Percentiles rank a stretch among this genome's conserved stretches.
Evolutionary conservation across 495 filamentous ascomycete species (phyloP).

Genomic region (Oidiodendron maius): DNA sequence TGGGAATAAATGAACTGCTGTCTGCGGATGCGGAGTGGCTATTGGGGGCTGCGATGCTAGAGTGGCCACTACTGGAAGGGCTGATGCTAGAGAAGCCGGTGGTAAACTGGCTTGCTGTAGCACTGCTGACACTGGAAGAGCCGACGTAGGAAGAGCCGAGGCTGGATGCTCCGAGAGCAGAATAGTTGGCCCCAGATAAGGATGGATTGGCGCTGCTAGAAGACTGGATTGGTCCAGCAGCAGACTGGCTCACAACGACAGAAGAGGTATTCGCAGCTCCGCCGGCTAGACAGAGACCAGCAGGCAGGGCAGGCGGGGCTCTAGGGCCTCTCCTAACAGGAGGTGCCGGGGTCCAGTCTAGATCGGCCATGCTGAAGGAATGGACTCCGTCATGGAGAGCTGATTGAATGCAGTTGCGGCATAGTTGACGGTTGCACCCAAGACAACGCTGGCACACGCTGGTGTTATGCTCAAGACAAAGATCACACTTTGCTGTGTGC

Average conservation of each 20-base stretch:
- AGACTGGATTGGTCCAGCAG: no score
- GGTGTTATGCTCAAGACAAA: background rate
- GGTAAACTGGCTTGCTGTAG: no score
- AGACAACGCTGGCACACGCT: background rate
- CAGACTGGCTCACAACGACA: background rate
- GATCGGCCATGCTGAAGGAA: background rate
- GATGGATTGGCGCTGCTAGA: background rate
- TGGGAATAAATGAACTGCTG: no score
- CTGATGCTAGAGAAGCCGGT: no score
- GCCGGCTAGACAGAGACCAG: background rate
- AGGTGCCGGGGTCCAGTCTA: background rate
- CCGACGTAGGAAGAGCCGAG: no score
- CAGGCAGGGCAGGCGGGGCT: background rate
- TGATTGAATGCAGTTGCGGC: background rate
- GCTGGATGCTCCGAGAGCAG: no score
- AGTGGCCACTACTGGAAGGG: no score
- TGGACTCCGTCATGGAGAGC: background rate
- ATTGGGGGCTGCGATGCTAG: no score
- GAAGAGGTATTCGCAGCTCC: background rate
- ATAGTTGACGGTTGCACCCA: background rate
- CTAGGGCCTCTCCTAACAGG: background rate
- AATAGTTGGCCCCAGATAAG: background rate
- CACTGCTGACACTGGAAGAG: no score
- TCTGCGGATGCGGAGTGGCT: no score
- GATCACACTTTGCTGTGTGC: slow-evolving; percentile 4